Evolutionary conservation across 768 basidiomycete genomes (phyloP).

Genomic region (Sistotremastrum niveocremeum): DNA sequence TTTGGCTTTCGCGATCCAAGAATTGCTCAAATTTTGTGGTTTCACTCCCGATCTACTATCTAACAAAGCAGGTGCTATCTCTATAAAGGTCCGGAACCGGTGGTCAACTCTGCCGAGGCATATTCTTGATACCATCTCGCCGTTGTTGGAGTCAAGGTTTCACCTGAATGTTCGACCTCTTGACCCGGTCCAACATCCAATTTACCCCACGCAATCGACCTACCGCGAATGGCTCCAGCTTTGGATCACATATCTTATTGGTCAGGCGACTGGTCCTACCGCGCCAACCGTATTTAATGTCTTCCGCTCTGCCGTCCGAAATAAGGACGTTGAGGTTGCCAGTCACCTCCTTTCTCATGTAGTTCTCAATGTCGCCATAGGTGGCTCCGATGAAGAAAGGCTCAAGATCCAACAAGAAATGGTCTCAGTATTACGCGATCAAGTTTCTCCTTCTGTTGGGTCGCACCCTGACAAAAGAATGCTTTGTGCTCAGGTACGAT

Average conservation of each 20-base stretch:
- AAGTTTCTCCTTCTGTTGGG: slow-evolving; percentile 47
- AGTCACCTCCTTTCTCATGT: slow-evolving; percentile 85
- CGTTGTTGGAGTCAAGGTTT: slow-evolving; percentile 63
- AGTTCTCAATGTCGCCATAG: slow-evolving; percentile 72
- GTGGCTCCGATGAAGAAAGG: slow-evolving; percentile 49
- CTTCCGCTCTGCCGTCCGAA: slow-evolving; percentile 64
- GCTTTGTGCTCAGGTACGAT: slow-evolving; percentile 79
- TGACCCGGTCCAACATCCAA: slow-evolving; percentile 39
- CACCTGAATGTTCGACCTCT: slow-evolving; percentile 30
- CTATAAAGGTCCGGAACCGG: slow-evolving; percentile 52
- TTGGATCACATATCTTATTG: slow-evolving; percentile 77
- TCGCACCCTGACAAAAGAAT: slow-evolving; percentile 68
- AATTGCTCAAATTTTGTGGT: slow-evolving; percentile 74
- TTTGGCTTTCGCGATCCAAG: slow-evolving; percentile 85
- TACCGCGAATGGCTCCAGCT: slow-evolving; percentile 95
- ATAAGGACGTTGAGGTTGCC: slow-evolving; percentile 90
- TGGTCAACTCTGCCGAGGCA: slow-evolving; percentile 77
- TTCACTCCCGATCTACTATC: slow-evolving; percentile 69
- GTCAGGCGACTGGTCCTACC: slow-evolving; percentile 38
- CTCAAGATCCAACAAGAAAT: slow-evolving; percentile 64
- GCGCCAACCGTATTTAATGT: slow-evolving; percentile 64
- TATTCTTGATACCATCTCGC: slow-evolving; percentile 74
- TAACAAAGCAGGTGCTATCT: slow-evolving; percentile 35
- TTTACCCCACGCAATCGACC: slow-evolving; percentile 63
- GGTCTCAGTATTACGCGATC: slow-evolving; percentile 72